These are phyloP conservation scores for Dictyostelium firmibasis DNA, from an alignment of 78 protist genomes.

Conservation along the genomic window DNA sequence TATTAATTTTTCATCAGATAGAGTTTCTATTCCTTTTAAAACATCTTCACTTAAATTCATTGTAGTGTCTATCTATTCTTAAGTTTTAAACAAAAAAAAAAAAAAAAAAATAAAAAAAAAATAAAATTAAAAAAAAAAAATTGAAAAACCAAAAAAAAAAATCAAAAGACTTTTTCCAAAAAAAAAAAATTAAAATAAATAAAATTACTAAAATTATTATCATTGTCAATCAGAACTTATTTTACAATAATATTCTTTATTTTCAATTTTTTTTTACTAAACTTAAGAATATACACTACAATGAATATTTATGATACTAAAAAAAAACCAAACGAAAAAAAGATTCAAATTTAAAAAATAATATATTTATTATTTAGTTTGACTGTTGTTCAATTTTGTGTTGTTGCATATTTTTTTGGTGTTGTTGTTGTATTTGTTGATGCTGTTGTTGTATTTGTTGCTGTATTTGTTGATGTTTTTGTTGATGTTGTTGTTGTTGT, in stretches of 20 bases:
- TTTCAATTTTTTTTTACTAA: background rate
- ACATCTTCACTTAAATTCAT: conserved; percentile 60
- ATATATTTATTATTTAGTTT: conserved; percentile 6
- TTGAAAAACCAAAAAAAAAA: too few species aligned
- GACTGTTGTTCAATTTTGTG: background rate
- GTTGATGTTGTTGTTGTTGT: background rate
- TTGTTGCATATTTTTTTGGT: background rate
- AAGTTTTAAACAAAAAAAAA: background rate
- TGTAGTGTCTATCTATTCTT: background rate
- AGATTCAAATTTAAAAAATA: background rate
- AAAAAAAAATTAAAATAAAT: too few species aligned
- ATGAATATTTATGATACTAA: background rate
- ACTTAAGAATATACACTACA: background rate
- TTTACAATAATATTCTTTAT: too few species aligned
- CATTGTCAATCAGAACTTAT: too few species aligned
- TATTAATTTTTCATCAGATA: conserved; percentile 54
- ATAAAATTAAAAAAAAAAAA: background rate
- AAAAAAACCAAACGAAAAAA: background rate
- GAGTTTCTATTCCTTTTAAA: conserved; percentile 55
- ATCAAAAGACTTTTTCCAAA: background rate
- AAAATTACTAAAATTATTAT: too few species aligned
- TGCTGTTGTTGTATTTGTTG: background rate
- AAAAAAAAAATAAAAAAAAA: background rate
- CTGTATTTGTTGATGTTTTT: background rate
- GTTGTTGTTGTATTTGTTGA: background rate